phyloP scores from a whole-genome alignment of 2,329 filamentous ascomycete species.

The Colletotrichum endophyticum region DNA sequence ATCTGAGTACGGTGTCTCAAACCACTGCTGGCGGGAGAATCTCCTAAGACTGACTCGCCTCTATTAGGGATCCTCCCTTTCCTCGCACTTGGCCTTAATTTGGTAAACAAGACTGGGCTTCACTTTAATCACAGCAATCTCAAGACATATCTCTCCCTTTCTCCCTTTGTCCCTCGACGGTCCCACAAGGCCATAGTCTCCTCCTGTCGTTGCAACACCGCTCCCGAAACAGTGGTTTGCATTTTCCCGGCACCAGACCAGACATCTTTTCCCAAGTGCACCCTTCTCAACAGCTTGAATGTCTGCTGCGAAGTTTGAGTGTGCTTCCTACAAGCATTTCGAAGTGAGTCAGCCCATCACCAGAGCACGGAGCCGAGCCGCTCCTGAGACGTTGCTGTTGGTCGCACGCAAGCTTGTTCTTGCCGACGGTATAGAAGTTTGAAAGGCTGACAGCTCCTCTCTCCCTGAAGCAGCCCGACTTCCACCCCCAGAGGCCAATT shows the following conservation, averaged over 20 bases:
- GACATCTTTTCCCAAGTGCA: constrained; percentile 19
- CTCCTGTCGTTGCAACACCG: constrained; percentile 22
- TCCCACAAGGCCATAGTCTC: constrained; percentile 20
- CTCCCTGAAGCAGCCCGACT: constrained; percentile 48
- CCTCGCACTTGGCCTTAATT: constrained; percentile 3
- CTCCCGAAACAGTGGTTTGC: constrained; percentile 26
- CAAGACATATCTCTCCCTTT: constrained; percentile 21
- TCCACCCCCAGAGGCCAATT: constrained; percentile 59
- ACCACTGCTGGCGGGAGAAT: constrained; percentile 5
- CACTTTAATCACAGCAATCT: constrained; percentile 15
- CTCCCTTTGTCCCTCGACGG: constrained; percentile 14
- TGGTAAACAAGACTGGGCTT: not conserved
- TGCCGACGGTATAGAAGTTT: not conserved
- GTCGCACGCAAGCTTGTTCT: constrained; percentile 1
- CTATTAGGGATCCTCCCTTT: constrained; percentile 16
- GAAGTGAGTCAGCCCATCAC: constrained; percentile 53
- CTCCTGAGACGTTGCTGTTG: constrained; percentile 36
- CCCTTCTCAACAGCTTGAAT: constrained; percentile 51
- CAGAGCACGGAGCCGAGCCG: not conserved
- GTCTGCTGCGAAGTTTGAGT: constrained; percentile 63
- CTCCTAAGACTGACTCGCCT: constrained; percentile 13
- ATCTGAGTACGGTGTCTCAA: constrained; percentile 21
- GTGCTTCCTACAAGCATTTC: constrained; percentile 61
- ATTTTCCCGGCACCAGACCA: constrained; percentile 19
- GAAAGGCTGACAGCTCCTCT: constrained; percentile 26